Evolutionary conservation across 352 stramenopile species (phyloP).

Genomic region (Pythium rishiriense): DNA sequence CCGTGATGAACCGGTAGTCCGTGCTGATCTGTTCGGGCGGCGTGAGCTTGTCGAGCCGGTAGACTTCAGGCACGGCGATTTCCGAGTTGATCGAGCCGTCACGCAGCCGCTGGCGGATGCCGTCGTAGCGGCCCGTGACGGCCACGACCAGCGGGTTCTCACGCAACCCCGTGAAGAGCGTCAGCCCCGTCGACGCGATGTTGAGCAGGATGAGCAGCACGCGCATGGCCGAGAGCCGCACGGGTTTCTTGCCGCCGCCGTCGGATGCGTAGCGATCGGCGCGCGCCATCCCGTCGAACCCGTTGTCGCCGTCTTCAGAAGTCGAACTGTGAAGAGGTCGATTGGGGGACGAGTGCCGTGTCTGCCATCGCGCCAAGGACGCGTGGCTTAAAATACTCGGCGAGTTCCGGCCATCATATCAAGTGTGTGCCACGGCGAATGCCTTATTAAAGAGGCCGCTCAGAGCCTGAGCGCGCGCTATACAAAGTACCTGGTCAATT

Average conservation of each 20-base stretch:
- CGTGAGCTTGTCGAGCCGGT: conserved; percentile 13
- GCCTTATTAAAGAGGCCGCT: no score
- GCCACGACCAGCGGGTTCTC: conserved; percentile 20
- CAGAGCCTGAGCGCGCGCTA: no score
- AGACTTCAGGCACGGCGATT: conserved; percentile 7
- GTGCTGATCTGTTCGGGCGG: conserved; percentile 30
- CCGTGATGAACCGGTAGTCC: conserved; percentile 28
- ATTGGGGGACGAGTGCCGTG: no score
- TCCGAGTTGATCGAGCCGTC: conserved; percentile 31
- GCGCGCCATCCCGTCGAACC: background rate
- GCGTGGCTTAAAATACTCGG: no score
- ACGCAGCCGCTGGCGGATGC: conserved; percentile 13
- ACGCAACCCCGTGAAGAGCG: conserved; percentile 22
- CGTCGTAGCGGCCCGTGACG: conserved; percentile 23
- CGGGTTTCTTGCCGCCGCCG: background rate
- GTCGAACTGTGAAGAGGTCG: no score
- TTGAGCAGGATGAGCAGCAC: conserved; percentile 11
- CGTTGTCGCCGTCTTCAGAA: no score
- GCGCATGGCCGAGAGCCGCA: background rate
- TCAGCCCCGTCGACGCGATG: conserved; percentile 18
- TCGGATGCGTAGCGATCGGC: background rate
- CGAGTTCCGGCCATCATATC: no score
- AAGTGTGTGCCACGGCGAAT: no score
- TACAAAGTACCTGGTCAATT: no score
- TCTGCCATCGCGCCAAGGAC: no score